Base-by-base conservation (phyloP, 176 grass and related monocot species). In the Urochloa ruziziensis region DNA sequence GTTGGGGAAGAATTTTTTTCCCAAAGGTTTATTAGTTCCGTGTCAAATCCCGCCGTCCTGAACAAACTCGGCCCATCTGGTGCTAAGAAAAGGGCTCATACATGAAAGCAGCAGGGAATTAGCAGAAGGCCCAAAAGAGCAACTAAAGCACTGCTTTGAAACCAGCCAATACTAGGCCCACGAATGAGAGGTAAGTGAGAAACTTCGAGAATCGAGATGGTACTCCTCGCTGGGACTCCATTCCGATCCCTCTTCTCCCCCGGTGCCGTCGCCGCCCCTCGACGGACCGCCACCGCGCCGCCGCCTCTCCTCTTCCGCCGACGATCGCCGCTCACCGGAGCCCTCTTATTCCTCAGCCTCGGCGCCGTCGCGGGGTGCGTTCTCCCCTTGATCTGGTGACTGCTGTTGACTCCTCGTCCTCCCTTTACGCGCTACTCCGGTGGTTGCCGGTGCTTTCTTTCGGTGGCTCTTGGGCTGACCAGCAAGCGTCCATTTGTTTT, bases 271-370 rank as follows among this genome's bases (percentile, higher is more conserved):
- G 30, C 63, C 33, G 6, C 15, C 30, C 70, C 36, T 5, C 29
- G 39, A 42, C 19, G 25, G 83, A 69, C 58, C 58, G 39, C 54
- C 40, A 69, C 47, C 71, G 61, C 23, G 33, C 53, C 21, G 10
- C 81, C 47, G 7, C 82, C 27, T 47, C 67, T 58, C 72, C 14
- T 37, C 68, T 68, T 18, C 73, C 6, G 68, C 29, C 66, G 74
- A 24, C 81, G 87, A 57, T 59, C 78, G 69, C 62, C 77, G 14
- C 10, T 94, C 10, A 73, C 87, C 37, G 78, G 93, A 32, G 70
- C 86, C 2, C 63, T 91, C 43, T 81, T 90, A 24, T 64, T 89
- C 34, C 81, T 94, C 43, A 87, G 89, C 70, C 62, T 94, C 65
- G 83, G 92, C 17, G 64, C 89, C 29, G 23, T 91, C 12, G 53